Conservation (phyloP, 495 filamentous ascomycete species). For the Daldinia vernicosa region DNA sequence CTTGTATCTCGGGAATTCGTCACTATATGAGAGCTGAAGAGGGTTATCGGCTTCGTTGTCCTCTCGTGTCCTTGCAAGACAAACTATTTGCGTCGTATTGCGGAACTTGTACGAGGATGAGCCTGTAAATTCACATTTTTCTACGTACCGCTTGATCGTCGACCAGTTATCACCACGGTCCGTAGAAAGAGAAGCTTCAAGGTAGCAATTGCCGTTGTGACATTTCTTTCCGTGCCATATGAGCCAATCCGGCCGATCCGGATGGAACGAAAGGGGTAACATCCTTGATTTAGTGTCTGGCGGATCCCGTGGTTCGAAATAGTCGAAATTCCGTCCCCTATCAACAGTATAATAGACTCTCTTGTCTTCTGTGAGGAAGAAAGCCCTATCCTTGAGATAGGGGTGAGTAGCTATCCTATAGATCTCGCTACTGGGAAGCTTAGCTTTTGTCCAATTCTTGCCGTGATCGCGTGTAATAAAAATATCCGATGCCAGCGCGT, state of each 20-base stretch:
- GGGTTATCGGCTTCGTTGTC: slow-evolving; percentile 68
- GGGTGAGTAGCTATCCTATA: slow-evolving; percentile 74
- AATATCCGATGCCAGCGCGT: slow-evolving; percentile 56
- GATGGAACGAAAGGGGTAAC: slow-evolving; percentile 76
- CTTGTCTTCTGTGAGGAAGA: slow-evolving; percentile 75
- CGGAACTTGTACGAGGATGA: slow-evolving; percentile 67
- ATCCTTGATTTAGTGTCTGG: slow-evolving; percentile 39
- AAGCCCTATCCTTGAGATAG: slow-evolving; percentile 83
- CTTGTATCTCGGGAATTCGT: slow-evolving; percentile 75
- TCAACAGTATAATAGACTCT: slow-evolving; percentile 82
- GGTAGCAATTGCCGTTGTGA: slow-evolving; percentile 72
- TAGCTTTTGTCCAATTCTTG: slow-evolving; percentile 71
- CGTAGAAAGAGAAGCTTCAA: slow-evolving; percentile 71
- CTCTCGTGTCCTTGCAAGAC: slow-evolving; percentile 75
- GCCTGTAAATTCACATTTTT: slow-evolving; percentile 83
- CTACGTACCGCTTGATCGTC: slow-evolving; percentile 69
- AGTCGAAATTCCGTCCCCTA: slow-evolving; percentile 71
- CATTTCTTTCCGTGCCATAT: slow-evolving; percentile 83
- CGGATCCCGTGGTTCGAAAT: slow-evolving; percentile 69
- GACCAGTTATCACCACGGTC: slow-evolving; percentile 83
- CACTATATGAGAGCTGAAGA: slow-evolving; percentile 74
- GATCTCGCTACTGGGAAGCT: slow-evolving; percentile 70
- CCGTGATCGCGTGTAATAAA: slow-evolving; percentile 84
- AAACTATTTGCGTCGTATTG: slow-evolving; percentile 76
- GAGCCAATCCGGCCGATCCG: slow-evolving; percentile 80